Conservation (phyloP, 2,329 filamentous ascomycete genomes). For the Fusarium equiseti region DNA sequence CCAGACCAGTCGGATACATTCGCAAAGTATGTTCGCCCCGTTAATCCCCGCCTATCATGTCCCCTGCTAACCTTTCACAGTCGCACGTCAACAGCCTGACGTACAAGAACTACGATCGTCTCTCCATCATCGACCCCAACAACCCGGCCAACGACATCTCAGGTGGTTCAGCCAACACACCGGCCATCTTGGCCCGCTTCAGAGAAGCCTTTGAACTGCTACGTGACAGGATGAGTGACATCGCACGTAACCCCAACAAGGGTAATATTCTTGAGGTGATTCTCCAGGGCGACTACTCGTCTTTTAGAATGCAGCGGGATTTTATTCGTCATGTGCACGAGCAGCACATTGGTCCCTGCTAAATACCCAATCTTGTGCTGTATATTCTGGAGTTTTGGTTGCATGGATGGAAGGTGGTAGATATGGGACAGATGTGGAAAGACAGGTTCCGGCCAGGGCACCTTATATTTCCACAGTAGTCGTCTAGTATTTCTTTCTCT, state of each 20-base stretch:
- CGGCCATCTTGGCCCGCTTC: conserved; percentile 77
- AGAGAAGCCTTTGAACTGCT: conserved; percentile 70
- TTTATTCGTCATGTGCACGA: conserved; percentile 68
- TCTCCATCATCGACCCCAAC: conserved; percentile 95
- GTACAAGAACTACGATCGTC: conserved; percentile 72
- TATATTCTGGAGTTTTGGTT: conserved; percentile 35
- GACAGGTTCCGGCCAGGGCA: no score
- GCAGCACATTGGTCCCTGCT: conserved; percentile 52
- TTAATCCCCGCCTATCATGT: fast-evolving
- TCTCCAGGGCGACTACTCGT: conserved; percentile 81
- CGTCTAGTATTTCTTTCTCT: background rate
- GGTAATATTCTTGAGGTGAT: conserved; percentile 74
- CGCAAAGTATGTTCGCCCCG: conserved; percentile 71
- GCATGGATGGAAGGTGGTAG: background rate
- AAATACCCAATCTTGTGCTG: conserved; percentile 18
- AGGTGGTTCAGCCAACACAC: conserved; percentile 81
- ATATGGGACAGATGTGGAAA: background rate
- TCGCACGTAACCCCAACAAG: conserved; percentile 53
- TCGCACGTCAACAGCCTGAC: conserved; percentile 59
- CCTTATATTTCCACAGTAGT: background rate
- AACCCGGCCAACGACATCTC: conserved; percentile 88
- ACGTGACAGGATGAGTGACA: conserved; percentile 66
- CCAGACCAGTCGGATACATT: conserved; percentile 76
- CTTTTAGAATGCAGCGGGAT: conserved; percentile 76
- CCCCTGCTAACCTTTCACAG: conserved; percentile 48